phyloP scores from a whole-genome alignment of 2,329 filamentous ascomycete species.

The Scytalidium sp. region DNA sequence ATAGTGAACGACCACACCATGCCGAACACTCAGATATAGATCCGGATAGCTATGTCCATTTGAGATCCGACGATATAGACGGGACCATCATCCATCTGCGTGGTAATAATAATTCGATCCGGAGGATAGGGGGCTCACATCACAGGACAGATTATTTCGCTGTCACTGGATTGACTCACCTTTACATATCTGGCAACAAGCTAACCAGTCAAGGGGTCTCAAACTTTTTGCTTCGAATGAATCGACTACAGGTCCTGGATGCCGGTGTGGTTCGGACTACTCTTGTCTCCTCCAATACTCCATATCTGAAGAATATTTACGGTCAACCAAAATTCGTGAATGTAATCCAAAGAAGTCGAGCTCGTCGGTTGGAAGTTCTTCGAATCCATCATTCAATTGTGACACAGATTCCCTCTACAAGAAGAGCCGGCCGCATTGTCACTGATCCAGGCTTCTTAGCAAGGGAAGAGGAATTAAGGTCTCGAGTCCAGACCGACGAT shows the following conservation, averaged over 20 bases:
- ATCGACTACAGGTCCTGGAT: constrained; percentile 51
- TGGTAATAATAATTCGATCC: neutral
- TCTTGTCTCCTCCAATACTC: constrained; percentile 31
- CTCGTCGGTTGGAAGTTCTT: constrained; percentile 49
- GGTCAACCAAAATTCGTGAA: constrained; percentile 22
- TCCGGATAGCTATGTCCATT: neutral
- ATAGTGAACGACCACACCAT: constrained; percentile 8
- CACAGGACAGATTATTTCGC: neutral
- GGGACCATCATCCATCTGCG: constrained; percentile 22
- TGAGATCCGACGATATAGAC: constrained; percentile 8
- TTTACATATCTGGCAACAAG: constrained; percentile 49
- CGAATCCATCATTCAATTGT: constrained; percentile 59
- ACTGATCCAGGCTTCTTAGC: constrained; percentile 31
- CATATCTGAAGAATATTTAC: neutral
- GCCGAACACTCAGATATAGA: constrained; percentile 17
- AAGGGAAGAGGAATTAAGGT: constrained; percentile 35
- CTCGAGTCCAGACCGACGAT: neutral
- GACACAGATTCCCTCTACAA: constrained; percentile 45
- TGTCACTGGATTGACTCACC: constrained; percentile 45
- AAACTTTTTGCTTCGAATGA: constrained; percentile 36
- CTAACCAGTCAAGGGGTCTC: constrained; percentile 43
- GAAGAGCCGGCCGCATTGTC: constrained; percentile 1
- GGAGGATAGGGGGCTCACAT: neutral
- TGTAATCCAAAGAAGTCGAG: constrained; percentile 26
- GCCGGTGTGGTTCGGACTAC: constrained; percentile 38